phyloP scores from a whole-genome alignment of 345 rosid genomes.

The Chamaenerion angustifolium region DNA sequence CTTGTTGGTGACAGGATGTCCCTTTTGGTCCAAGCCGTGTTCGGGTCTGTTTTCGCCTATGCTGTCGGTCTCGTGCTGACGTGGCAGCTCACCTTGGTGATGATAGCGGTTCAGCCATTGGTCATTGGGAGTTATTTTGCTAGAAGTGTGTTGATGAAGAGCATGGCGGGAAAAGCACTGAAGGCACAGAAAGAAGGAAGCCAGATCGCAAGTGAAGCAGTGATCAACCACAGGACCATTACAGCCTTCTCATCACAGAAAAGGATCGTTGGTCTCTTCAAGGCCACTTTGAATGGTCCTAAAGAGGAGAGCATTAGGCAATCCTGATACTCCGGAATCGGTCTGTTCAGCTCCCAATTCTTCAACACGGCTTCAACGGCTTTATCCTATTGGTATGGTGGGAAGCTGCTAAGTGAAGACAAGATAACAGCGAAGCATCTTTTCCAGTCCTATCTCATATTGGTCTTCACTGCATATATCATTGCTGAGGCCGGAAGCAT shows the following conservation, averaged over 20 bases:
- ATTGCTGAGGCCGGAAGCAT: conserved; percentile 67
- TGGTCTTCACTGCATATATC: conserved; percentile 44
- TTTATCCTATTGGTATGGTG: conserved; percentile 54
- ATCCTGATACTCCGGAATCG: conserved; percentile 41
- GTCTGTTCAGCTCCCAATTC: conserved; percentile 50
- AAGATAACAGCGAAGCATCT: conserved; percentile 29
- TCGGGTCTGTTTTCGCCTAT: conserved; percentile 44
- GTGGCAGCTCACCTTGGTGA: conserved; percentile 43
- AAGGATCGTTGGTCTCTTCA: conserved; percentile 38
- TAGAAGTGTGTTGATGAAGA: conserved; percentile 38
- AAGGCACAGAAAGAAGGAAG: conserved; percentile 64
- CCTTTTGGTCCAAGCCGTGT: conserved; percentile 40
- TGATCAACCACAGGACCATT: conserved; percentile 55
- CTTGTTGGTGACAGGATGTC: conserved; percentile 57
- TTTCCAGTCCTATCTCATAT: conserved; percentile 41
- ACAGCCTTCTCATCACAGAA: conserved; percentile 64
- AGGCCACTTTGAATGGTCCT: conserved; percentile 39
- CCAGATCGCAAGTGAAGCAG: conserved; percentile 57
- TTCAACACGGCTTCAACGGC: conserved; percentile 44
- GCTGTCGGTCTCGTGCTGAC: conserved; percentile 30
- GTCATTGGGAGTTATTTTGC: conserved; percentile 47
- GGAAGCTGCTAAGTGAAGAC: conserved; percentile 30
- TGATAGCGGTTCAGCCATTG: conserved; percentile 48
- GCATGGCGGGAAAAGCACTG: conserved; percentile 44
- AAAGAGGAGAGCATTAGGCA: conserved; percentile 40